Conservation (phyloP, 2,329 filamentous ascomycete species). For the Trichoderma sp. region DNA sequence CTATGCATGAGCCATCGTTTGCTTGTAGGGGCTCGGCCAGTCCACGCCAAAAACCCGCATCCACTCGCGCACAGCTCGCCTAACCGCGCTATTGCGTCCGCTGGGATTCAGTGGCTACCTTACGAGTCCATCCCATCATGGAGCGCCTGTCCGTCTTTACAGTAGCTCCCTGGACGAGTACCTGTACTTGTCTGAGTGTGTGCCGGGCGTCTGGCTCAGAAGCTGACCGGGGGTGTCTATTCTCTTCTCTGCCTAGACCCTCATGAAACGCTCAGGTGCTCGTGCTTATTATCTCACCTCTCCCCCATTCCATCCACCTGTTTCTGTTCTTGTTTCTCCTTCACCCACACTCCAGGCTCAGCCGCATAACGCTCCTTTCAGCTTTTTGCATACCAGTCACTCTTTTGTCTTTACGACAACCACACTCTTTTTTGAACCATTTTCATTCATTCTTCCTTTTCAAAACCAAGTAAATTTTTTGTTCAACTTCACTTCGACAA, state of each 20-base stretch:
- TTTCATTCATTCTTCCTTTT: slow-evolving; percentile 20
- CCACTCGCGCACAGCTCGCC: slow-evolving; percentile 1
- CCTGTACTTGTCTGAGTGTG: background rate
- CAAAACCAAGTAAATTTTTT: background rate
- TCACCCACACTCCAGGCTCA: slow-evolving; percentile 33
- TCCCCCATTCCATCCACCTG: slow-evolving; percentile 21
- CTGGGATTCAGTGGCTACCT: background rate
- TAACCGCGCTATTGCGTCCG: background rate
- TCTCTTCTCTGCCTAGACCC: background rate
- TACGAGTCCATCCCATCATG: background rate
- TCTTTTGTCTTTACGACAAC: slow-evolving; percentile 22
- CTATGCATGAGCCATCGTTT: background rate
- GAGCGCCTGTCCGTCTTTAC: too few relatives aligned
- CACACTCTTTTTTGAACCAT: slow-evolving; percentile 5
- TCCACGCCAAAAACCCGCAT: background rate
- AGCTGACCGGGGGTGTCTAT: background rate
- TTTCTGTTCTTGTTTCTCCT: slow-evolving; percentile 18
- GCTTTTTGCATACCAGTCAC: slow-evolving; percentile 11
- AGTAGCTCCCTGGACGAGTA: too few relatives aligned
- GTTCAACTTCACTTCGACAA: slow-evolving; percentile 37
- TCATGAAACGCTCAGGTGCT: slow-evolving; percentile 16
- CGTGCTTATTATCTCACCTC: slow-evolving; percentile 10
- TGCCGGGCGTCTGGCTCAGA: background rate
- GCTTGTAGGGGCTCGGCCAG: slow-evolving; percentile 12
- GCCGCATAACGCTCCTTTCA: slow-evolving; percentile 37